These are phyloP conservation scores for Citrullus colocynthis DNA, from an alignment of 306 rosid species.

Conservation along the genomic window DNA sequence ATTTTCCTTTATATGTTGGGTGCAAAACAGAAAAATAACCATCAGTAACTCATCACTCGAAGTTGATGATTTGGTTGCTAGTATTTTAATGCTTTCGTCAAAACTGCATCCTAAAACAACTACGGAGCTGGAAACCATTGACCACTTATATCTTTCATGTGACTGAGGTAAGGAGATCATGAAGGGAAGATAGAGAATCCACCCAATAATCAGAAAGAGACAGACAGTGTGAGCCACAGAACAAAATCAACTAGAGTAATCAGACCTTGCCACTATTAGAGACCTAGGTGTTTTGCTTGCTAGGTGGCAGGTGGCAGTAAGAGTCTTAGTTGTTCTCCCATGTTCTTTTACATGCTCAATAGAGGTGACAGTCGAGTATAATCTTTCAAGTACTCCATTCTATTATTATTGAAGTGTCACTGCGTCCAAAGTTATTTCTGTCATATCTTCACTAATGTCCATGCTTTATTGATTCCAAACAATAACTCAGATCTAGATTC, in stretches of 20 bases:
- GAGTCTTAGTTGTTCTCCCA: background rate
- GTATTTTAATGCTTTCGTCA: background rate
- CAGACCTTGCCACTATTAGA: background rate
- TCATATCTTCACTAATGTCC: background rate
- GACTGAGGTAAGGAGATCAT: background rate
- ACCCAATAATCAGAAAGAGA: background rate
- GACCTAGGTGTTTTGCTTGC: background rate
- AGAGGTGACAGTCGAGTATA: background rate
- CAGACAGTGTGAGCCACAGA: background rate
- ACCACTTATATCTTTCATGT: background rate
- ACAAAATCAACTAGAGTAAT: background rate
- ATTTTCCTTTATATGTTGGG: background rate
- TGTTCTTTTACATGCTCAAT: background rate
- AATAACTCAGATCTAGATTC: background rate
- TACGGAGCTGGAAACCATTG: background rate
- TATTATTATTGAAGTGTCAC: background rate
- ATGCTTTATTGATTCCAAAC: background rate
- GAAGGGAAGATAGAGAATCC: background rate
- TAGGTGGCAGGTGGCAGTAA: background rate
- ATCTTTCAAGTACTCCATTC: background rate
- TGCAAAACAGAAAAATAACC: background rate
- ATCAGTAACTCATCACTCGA: background rate
- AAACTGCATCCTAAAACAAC: background rate
- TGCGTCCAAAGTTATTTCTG: background rate
- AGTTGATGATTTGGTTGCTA: background rate